phyloP scores from a whole-genome alignment of 2,329 filamentous ascomycete genomes.

The Pseudovirgaria hyperparasitica region DNA sequence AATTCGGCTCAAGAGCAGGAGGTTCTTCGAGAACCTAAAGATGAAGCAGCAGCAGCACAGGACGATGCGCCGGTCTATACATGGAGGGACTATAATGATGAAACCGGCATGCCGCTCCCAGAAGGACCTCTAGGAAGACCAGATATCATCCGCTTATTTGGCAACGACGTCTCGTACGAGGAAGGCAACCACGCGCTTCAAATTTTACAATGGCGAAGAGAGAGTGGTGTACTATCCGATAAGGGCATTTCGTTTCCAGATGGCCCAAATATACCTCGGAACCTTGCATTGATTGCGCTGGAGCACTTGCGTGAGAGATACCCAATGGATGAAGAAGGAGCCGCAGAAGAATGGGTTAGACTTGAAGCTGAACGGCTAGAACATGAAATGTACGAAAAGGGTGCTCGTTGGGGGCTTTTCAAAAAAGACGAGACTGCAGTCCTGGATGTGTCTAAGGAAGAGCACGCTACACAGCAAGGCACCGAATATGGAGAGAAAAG shows the following conservation, averaged over 20 bases:
- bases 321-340: conserved; percentile 27
- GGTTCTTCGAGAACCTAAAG: not conserved
- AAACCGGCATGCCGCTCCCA: conserved; percentile 4
- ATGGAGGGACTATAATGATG: conserved; percentile 3
- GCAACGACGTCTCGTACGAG: conserved; percentile 11
- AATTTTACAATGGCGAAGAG: conserved; percentile 26
- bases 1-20: not conserved
- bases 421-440: conserved; percentile 15
- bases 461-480: conserved; percentile 2
- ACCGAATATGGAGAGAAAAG: conserved; percentile 8
- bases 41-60: not conserved
- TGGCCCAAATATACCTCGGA: conserved; percentile 15
- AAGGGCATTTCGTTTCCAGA: conserved; percentile 19
- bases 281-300: conserved; percentile 17
- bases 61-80: not conserved
- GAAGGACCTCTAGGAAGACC: conserved; percentile 3
- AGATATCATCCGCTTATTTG: conserved; percentile 15
- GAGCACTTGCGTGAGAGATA: conserved; percentile 21
- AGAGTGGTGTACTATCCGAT: conserved; percentile 25
- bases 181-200: conserved; percentile 24
- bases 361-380: conserved; percentile 25
- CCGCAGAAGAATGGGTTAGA: conserved; percentile 26
- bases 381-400: conserved; percentile 17
- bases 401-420: conserved; percentile 12
- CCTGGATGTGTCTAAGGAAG: conserved; percentile 11